Evolutionary conservation across 1,139 yeast genomes (phyloP), one percentile per base, ranked within the genome.

Genomic region (Suhomyces wounanorum): DNA sequence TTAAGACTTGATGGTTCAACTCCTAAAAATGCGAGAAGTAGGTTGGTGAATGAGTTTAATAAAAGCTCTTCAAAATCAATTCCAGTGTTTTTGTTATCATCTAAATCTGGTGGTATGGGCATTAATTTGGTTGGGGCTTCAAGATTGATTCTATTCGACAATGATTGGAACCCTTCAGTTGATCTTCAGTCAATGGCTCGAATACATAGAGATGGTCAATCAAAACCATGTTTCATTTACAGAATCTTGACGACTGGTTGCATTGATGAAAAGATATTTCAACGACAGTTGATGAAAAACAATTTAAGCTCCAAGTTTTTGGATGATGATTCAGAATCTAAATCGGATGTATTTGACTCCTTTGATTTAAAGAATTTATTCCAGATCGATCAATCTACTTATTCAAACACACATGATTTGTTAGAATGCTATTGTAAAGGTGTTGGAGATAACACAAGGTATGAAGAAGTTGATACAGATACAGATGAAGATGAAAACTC

Each of bases 171-270:
- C 58, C 99, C 99, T 0, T 83, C 97, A 0, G 80, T 88, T 11
- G 99, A 94, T 65, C 68, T 88, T 28, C 99, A 94, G 66, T 96
- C 98, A 0, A 90, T 94, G 96, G 96, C 97, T 0, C 72, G 99
- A 55, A 86, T 94, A 6, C 97, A 92, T 62, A 75, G 99, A 57
- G 97, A 94, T 65, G 99, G 99, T 0, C 99, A 94, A 65, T 78
- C 69, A 48, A 78, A 71, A 47, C 92, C 91, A 0, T 96, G 92
- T 9, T 87, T 73, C 63, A 85, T 94, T 28, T 95, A 94, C 64
- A 77, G 99, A 56, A 67, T 94, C n/a, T 70, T 87, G 45, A 86
- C 92, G 0, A 83, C 96, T 0, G 99, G 99, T 0, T 84, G 92
- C 53, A 89, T 94, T 43, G 99, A 94, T 65, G 99, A 94, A 64